Evolutionary conservation across 2,329 filamentous ascomycete genomes (phyloP).

Genomic region (Ceratocystis ficicola): DNA sequence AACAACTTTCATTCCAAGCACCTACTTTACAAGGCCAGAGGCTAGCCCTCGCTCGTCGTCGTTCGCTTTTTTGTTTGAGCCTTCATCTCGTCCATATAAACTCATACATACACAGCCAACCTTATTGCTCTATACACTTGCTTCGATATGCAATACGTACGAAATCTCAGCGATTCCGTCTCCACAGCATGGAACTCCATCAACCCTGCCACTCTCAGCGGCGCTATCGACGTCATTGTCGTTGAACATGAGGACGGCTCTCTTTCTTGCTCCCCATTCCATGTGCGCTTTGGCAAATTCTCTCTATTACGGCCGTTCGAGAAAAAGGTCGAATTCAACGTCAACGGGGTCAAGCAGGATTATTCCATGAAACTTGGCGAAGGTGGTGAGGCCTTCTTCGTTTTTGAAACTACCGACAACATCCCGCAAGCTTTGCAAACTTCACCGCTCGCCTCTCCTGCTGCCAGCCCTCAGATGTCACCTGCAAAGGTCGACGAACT

Average conservation of each 20-base stretch:
- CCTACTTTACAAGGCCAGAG: neutral
- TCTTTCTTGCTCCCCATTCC: constrained; percentile 88
- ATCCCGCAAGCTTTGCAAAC: constrained; percentile 93
- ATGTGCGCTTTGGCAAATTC: constrained; percentile 98
- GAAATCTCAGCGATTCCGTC: constrained; percentile 87
- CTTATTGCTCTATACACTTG: neutral
- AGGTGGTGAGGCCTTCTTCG: constrained; percentile 95
- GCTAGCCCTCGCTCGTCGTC: neutral
- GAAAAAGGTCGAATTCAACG: constrained; percentile 96
- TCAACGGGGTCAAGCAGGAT: constrained; percentile 83
- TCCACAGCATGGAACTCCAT: constrained; percentile 99
- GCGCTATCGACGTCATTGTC: constrained; percentile 97
- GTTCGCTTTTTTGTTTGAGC: neutral
- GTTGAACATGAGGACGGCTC: constrained; percentile 89
- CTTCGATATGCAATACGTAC: constrained; percentile 86
- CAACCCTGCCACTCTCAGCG: constrained; percentile 92
- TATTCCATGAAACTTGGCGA: constrained; percentile 98
- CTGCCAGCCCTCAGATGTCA: constrained; percentile 62
- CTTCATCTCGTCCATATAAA: constrained; percentile 15
- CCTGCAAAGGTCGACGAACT: constrained; percentile 27
- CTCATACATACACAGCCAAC: neutral
- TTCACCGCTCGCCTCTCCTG: constrained; percentile 82
- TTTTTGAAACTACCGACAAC: constrained; percentile 85
- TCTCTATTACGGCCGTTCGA: constrained; percentile 87
- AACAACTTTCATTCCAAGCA: neutral